Evolutionary conservation across 768 basidiomycete species (phyloP).

Genomic region (Harrya chromipes): DNA sequence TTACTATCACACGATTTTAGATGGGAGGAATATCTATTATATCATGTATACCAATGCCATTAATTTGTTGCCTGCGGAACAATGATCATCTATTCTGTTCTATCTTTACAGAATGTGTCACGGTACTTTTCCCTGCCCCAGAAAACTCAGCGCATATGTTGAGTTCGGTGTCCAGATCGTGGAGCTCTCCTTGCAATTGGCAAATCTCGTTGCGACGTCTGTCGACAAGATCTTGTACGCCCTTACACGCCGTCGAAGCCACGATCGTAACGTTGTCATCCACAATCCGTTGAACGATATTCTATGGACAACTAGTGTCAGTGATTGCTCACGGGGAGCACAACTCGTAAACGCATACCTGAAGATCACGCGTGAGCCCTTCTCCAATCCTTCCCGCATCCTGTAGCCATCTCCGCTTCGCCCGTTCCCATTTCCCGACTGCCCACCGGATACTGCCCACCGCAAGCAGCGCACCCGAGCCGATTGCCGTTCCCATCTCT

Average conservation of each 20-base stretch:
- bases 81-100: constrained; percentile 17
- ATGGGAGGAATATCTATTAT: constrained; percentile 17
- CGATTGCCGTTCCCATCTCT: constrained; percentile 57
- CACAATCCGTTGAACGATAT: constrained; percentile 44
- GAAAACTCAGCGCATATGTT: constrained; percentile 10
- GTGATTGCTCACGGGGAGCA: not conserved
- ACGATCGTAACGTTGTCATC: constrained; percentile 51
- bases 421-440: constrained; percentile 64
- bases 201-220: constrained; percentile 46
- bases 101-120: not conserved
- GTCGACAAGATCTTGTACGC: constrained; percentile 39
- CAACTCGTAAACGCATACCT: constrained; percentile 37
- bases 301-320: constrained; percentile 32
- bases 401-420: constrained; percentile 63
- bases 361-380: constrained; percentile 62
- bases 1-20: constrained; percentile 27
- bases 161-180: constrained; percentile 37
- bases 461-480: constrained; percentile 52
- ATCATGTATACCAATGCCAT: constrained; percentile 27
- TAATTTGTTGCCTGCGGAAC: constrained; percentile 4
- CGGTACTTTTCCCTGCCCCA: constrained; percentile 1
- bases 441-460: constrained; percentile 57
- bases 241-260: constrained; percentile 47
- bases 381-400: constrained; percentile 62
- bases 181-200: constrained; percentile 42